phyloP scores from a whole-genome alignment of 805 yeast genomes.

The Lachancea meyersii region DNA sequence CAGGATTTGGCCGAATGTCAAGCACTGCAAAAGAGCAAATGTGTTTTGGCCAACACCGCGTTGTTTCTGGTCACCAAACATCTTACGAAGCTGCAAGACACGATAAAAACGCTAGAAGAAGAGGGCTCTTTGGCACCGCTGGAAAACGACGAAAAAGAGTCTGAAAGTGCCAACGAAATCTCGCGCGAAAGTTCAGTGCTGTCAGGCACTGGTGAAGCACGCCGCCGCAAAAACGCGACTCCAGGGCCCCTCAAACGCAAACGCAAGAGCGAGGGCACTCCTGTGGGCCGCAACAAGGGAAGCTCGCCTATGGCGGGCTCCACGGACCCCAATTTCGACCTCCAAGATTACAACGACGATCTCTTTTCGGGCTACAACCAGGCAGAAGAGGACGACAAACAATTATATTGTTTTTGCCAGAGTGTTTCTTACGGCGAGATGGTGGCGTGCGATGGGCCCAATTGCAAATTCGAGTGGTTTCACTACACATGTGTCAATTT shows the following conservation, averaged over 20 bases:
- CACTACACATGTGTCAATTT: constrained; percentile 94
- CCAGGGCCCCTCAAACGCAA: constrained; percentile 22
- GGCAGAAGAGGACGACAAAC: constrained; percentile 55
- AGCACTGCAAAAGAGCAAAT: constrained; percentile 69
- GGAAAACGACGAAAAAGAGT: constrained; percentile 34
- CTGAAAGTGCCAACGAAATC: constrained; percentile 22
- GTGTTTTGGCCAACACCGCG: constrained; percentile 75
- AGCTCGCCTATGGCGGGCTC: constrained; percentile 7
- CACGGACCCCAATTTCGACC: constrained; percentile 16
- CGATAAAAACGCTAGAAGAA: constrained; percentile 64
- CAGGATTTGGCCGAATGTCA: constrained; percentile 59
- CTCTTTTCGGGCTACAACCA: constrained; percentile 30
- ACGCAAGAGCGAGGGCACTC: constrained; percentile 11
- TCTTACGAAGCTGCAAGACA: constrained; percentile 63
- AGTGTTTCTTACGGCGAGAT: constrained; percentile 91
- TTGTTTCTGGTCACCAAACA: constrained; percentile 72
- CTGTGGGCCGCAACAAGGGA: constrained; percentile 6
- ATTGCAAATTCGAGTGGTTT: constrained; percentile 90
- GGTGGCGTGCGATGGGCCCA: constrained; percentile 93
- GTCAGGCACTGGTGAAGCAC: constrained; percentile 18
- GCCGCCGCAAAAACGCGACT: constrained; percentile 16
- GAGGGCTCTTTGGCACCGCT: constrained; percentile 72
- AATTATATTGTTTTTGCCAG: constrained; percentile 83
- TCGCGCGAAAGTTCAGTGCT: constrained; percentile 29
- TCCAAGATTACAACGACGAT: constrained; percentile 30